A percentile compares a stretch with the other conserved stretches of the same genome.
These are phyloP conservation scores for Kalmusia sp. DNA, from an alignment of 2,329 filamentous ascomycete genomes.

Conservation along the genomic window DNA sequence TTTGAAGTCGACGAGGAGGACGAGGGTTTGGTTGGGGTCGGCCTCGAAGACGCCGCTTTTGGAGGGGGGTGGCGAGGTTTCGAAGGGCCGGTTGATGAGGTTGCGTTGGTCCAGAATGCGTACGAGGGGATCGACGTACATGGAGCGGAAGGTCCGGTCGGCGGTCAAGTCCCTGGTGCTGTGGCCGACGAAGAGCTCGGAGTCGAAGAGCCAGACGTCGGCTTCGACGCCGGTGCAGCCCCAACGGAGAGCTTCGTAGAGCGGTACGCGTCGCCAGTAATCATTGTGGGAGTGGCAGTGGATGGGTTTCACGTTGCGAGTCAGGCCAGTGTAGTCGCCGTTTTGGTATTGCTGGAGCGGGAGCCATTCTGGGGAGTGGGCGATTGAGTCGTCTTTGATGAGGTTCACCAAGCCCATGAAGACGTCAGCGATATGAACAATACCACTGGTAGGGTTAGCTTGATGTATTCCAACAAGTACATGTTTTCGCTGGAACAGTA, in stretches of 20 bases:
- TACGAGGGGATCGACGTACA: slow-evolving; percentile 62
- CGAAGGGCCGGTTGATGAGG: slow-evolving; percentile 44
- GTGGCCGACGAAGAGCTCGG: slow-evolving; percentile 64
- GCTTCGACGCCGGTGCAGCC: slow-evolving; percentile 65
- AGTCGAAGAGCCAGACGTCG: slow-evolving; percentile 62
- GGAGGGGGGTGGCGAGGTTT: slow-evolving; percentile 16
- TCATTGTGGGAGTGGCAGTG: slow-evolving; percentile 66
- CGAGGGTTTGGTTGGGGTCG: slow-evolving; percentile 55
- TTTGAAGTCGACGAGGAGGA: slow-evolving; percentile 62
- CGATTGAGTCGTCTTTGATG: slow-evolving; percentile 45
- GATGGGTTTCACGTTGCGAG: slow-evolving; percentile 57
- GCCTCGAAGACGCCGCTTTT: slow-evolving; percentile 60
- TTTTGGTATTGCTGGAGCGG: slow-evolving; percentile 43
- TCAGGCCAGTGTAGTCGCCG: slow-evolving; percentile 51
- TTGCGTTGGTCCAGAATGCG: slow-evolving; percentile 60
- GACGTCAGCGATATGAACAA: slow-evolving; percentile 51
- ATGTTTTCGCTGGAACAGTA: background rate
- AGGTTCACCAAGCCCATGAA: slow-evolving; percentile 45
- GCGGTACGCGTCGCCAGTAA: slow-evolving; percentile 63
- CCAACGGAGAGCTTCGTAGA: slow-evolving; percentile 62
- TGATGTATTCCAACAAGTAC: background rate
- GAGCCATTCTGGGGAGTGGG: slow-evolving; percentile 51
- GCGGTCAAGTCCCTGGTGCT: slow-evolving; percentile 54
- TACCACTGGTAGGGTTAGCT: slow-evolving; percentile 40
- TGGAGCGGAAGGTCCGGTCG: slow-evolving; percentile 55